These are phyloP conservation scores for Pittosporum tobira DNA, from an alignment of 129 eudicot genomes.

Conservation along the genomic window DNA sequence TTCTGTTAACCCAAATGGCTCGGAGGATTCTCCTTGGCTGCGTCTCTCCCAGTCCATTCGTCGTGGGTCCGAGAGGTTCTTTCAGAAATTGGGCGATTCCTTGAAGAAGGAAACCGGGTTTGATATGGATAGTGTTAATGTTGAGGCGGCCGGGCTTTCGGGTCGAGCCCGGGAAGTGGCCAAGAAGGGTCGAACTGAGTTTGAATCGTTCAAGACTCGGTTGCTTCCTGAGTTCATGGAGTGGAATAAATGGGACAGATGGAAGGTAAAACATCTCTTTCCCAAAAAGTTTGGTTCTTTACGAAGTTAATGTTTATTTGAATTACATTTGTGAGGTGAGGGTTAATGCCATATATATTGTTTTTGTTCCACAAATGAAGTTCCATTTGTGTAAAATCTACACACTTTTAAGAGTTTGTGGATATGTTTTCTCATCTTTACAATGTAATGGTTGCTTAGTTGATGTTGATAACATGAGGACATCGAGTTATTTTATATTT, in stretches of 20 bases:
- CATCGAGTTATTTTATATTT: too few relatives aligned
- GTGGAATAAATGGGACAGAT: constrained; percentile 61
- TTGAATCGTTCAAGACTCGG: constrained; percentile 25
- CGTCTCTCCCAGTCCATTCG: constrained; percentile 39
- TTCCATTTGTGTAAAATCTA: not conserved
- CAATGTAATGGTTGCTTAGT: too few relatives aligned
- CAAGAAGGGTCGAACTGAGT: constrained; percentile 16
- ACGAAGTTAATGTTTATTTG: not conserved
- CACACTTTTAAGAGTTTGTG: too few relatives aligned
- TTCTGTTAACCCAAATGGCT: constrained; percentile 27
- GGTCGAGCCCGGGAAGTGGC: constrained; percentile 26
- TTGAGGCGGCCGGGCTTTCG: constrained; percentile 18
- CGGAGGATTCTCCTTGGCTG: constrained; percentile 39
- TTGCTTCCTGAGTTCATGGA: constrained; percentile 37
- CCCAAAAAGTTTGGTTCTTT: not conserved
- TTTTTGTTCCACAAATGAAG: not conserved
- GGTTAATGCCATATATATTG: not conserved
- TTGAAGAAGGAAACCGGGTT: constrained; percentile 71
- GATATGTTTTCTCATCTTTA: too few relatives aligned
- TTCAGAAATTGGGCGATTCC: constrained; percentile 43
- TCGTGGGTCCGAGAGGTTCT: constrained; percentile 37
- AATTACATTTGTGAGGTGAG: not conserved
- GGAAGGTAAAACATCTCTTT: constrained; percentile 57
- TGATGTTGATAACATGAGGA: too few relatives aligned
- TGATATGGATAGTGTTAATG: constrained; percentile 38